Evolutionary conservation across 2,329 filamentous ascomycete genomes (phyloP), one percentile per base, ranked within the genome.

Genomic region (Apiospora hydei): DNA sequence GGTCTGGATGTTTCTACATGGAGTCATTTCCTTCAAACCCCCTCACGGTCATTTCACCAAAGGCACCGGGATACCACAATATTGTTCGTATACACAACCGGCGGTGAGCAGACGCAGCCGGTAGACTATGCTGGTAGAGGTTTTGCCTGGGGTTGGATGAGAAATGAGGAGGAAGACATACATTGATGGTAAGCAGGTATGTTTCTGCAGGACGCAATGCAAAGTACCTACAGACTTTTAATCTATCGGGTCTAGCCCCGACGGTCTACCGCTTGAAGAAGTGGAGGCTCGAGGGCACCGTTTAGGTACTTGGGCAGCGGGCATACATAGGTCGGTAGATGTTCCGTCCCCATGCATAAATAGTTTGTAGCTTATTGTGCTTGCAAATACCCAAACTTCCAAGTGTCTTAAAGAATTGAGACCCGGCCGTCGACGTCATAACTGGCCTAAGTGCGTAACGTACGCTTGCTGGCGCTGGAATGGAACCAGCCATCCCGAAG

Each of bases 351-450:
- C 53, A 21, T 61, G 53, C 53, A 61, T 38, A 38, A 10, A 49
- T 11, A n/a, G 8, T 34, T 10, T 30, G 18, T 10, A 30, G 16
- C 34, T 57, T 34, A 14, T 26, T 21, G 16, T 7, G 8, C 49
- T 4, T 8, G 24, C 53, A 61, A 64, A 41, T 64, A 18, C 41
- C 13, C 34, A 64, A 24, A 34, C 57, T 64, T 64, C 26, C 26
- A 1, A 30, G 34, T 34, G 57, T 41, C 57, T 41, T 34, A 14
- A 41, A 21, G 7, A 7, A 4, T 8, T 38, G 34, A 38, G 57
- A n/a, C 18, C 57, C 14, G 26, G 14, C 57, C 34, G 34, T 64
- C 57, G 57, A 64, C 57, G 57, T 64, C 57, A 64, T 41, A 10
- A 34, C 57, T 24, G 57, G 10, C 30, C 53, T n/a, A 38, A 6